Evolutionary conservation across 1,139 yeast species (phyloP).

Genomic region (Scheffersomyces parashehatae): DNA sequence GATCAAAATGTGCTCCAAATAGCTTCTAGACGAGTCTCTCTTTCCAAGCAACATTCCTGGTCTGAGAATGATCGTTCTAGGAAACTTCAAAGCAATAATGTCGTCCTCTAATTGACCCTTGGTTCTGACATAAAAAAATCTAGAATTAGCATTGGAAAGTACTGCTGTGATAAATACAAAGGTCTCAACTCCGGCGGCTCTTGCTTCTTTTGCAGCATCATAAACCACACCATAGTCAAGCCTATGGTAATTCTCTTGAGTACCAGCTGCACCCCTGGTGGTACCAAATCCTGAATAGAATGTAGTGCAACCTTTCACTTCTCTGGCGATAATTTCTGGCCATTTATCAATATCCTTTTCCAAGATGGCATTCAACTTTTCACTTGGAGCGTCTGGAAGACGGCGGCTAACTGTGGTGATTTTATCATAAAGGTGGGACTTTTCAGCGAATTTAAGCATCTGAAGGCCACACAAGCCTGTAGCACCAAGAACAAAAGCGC

Average conservation of each 20-base stretch:
- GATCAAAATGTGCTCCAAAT: conserved; percentile 24
- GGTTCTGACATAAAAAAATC: conserved; percentile 52
- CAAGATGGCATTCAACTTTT: conserved; percentile 29
- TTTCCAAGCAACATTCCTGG: conserved; percentile 72
- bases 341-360: conserved; percentile 44
- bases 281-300: conserved; percentile 74
- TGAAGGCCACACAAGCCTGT: conserved; percentile 62
- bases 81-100: conserved; percentile 56
- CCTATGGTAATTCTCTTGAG: conserved; percentile 59
- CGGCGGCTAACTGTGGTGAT: conserved; percentile 51
- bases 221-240: conserved; percentile 72
- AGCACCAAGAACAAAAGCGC: conserved; percentile 51
- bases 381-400: conserved; percentile 17
- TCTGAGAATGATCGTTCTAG: conserved; percentile 64
- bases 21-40: conserved; percentile 46
- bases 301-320: conserved; percentile 21
- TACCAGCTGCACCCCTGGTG: conserved; percentile 70
- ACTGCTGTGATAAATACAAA: conserved; percentile 61
- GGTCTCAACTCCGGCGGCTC: conserved; percentile 61
- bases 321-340: conserved; percentile 27
- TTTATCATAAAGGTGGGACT: conserved; percentile 27
- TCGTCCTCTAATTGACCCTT: conserved; percentile 70
- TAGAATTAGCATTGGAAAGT: conserved; percentile 58
- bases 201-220: conserved; percentile 68
- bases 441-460: conserved; percentile 39